Evolutionary conservation across 1,284 basidiomycete genomes (phyloP).

Genomic region (Leccinum subrobustum): DNA sequence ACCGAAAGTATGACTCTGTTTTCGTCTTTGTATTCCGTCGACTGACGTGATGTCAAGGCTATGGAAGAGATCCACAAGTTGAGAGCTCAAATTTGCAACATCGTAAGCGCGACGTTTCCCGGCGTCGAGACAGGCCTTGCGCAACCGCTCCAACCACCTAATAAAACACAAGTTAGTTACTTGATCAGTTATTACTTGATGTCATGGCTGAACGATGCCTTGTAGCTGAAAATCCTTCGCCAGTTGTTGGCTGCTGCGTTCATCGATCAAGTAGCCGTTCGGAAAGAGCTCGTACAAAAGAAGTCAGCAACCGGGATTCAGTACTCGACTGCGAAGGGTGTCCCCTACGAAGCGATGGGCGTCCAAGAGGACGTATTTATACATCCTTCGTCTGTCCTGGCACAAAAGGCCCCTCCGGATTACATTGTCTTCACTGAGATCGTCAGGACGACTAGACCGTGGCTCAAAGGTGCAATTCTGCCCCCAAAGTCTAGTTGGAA

Average conservation of each 20-base stretch:
- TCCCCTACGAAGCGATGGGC: conserved; percentile 85
- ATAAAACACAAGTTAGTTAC: conserved; percentile 61
- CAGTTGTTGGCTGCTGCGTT: conserved; percentile 90
- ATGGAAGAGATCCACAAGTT: conserved; percentile 99
- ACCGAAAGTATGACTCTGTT: conserved; percentile 62
- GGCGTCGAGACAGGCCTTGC: conserved; percentile 57
- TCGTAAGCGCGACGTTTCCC: conserved; percentile 73
- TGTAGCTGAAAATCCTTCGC: conserved; percentile 84
- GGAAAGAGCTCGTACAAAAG: conserved; percentile 79
- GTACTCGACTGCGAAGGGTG: conserved; percentile 73
- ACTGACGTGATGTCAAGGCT: conserved; percentile 53
- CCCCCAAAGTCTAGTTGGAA: conserved; percentile 2
- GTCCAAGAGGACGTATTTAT: conserved; percentile 89
- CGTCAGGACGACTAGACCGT: conserved; percentile 71
- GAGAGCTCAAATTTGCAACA: conserved; percentile 85
- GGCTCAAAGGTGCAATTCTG: conserved; percentile 69
- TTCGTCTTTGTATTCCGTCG: neutral
- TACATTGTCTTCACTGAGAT: conserved; percentile 88
- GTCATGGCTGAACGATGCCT: conserved; percentile 4
- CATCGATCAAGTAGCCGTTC: conserved; percentile 93
- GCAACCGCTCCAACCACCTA: conserved; percentile 69
- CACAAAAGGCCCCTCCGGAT: conserved; percentile 75
- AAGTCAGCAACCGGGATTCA: conserved; percentile 59
- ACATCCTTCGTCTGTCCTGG: conserved; percentile 86
- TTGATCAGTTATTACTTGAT: neutral